Evolutionary conservation across 1,139 yeast genomes (phyloP).

Genomic region (Debaryomycetaceae sp.): DNA sequence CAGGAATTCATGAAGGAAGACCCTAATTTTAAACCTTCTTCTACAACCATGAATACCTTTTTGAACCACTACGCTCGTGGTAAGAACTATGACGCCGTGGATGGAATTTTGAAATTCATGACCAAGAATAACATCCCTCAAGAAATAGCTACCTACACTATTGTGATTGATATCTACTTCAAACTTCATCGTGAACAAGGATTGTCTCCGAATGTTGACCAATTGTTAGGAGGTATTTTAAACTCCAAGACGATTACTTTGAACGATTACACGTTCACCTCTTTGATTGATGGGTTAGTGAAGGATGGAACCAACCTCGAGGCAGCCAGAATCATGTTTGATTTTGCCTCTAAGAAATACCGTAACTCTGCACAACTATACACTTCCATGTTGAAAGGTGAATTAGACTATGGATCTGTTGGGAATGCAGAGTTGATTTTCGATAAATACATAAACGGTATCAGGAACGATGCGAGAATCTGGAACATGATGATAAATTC

Average conservation of each 20-base stretch:
- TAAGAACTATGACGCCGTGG: constrained; percentile 35
- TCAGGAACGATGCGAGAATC: constrained; percentile 36
- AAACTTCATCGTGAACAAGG: constrained; percentile 45
- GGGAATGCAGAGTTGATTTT: constrained; percentile 49
- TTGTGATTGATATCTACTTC: constrained; percentile 54
- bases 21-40: constrained; percentile 29
- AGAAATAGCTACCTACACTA: constrained; percentile 66
- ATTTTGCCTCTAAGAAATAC: constrained; percentile 30
- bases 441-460: constrained; percentile 32
- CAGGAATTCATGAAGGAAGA: constrained; percentile 23
- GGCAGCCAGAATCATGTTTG: constrained; percentile 53
- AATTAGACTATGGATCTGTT: constrained; percentile 48
- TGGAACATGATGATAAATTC: constrained; percentile 63
- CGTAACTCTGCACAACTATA: constrained; percentile 40
- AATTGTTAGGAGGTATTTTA: constrained; percentile 43
- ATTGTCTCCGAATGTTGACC: constrained; percentile 37
- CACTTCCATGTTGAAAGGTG: constrained; percentile 58
- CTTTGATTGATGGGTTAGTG: constrained; percentile 56
- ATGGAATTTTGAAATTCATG: constrained; percentile 39
- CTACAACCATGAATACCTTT: constrained; percentile 35
- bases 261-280: constrained; percentile 50
- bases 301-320: constrained; percentile 44
- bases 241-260: constrained; percentile 35
- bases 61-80: constrained; percentile 28
- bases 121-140: constrained; percentile 43